A percentile compares a stretch with the other conserved stretches of the same genome.
Conservation (phyloP, 768 basidiomycete species). For the Termitomyces sp. region DNA sequence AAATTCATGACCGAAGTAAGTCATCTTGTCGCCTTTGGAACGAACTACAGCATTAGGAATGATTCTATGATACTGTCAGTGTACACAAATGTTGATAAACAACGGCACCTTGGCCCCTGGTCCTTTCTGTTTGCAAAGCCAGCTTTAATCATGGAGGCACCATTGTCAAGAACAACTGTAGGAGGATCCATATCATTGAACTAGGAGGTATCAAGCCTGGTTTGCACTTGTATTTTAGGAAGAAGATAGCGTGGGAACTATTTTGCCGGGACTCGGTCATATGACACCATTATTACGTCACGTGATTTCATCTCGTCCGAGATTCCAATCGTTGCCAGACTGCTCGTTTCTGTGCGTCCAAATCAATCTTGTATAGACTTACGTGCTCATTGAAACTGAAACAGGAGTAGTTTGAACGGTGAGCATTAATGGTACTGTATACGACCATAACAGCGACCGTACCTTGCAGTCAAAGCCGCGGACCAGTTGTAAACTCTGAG, state of each 20-base stretch:
- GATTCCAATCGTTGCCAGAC: no score
- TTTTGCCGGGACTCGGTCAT: not conserved
- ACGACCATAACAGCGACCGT: not conserved
- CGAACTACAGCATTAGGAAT: constrained; percentile 80
- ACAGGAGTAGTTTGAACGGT: no score
- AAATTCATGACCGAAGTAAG: constrained; percentile 85
- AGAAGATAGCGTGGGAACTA: not conserved
- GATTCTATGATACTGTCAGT: constrained; percentile 34
- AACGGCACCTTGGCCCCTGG: constrained; percentile 26
- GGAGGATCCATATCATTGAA: constrained; percentile 8
- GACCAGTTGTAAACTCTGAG: not conserved
- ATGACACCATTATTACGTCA: not conserved
- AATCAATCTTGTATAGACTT: not conserved
- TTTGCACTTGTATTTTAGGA: not conserved
- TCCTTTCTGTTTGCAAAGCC: constrained; percentile 38
- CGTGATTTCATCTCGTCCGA: not conserved
- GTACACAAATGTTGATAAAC: not conserved
- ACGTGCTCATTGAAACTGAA: not conserved
- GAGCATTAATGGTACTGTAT: not conserved
- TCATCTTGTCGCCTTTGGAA: constrained; percentile 76
- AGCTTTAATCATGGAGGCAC: constrained; percentile 76
- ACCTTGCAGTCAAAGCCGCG: not conserved
- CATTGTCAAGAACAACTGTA: constrained; percentile 81
- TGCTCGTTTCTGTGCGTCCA: not conserved
- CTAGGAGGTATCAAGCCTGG: not conserved